Percentiles rank a stretch among this genome's conserved stretches.
Evolutionary conservation across 352 stramenopile genomes (phyloP).

Genomic region (Phytophthora tentaculata): DNA sequence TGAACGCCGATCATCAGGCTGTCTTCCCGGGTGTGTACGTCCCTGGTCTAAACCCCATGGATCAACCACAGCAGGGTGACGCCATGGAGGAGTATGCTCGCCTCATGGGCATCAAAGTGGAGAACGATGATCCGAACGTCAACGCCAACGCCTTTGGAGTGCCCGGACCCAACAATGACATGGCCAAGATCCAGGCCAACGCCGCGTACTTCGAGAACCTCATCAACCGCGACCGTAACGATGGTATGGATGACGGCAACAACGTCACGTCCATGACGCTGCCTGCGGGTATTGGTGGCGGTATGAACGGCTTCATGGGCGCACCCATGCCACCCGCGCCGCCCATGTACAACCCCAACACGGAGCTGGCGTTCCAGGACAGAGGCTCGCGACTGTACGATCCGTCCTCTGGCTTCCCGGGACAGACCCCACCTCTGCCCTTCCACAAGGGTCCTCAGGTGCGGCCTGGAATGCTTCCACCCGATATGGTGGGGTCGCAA

Average conservation of each 20-base stretch:
- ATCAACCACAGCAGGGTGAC: conserved; percentile 48
- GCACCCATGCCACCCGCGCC: conserved; percentile 33
- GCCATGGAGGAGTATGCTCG: conserved; percentile 84
- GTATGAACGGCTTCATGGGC: conserved; percentile 60
- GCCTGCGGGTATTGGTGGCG: conserved; percentile 67
- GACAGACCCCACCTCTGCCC: conserved; percentile 42
- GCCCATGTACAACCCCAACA: conserved; percentile 58
- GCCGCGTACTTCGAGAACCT: conserved; percentile 85
- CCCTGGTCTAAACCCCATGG: conserved; percentile 48
- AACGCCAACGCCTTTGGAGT: conserved; percentile 54
- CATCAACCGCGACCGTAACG: conserved; percentile 61
- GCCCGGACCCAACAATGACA: conserved; percentile 39
- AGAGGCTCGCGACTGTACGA: conserved; percentile 75
- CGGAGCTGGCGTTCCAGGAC: conserved; percentile 70
- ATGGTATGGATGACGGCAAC: conserved; percentile 49
- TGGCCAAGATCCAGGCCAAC: conserved; percentile 80
- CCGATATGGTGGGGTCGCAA: conserved; percentile 69
- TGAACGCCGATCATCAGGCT: conserved; percentile 24
- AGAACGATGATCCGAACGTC: conserved; percentile 51
- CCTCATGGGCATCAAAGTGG: conserved; percentile 87
- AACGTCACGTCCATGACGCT: conserved; percentile 74
- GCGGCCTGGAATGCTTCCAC: conserved; percentile 28
- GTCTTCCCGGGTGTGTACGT: conserved; percentile 63
- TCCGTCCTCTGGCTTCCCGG: conserved; percentile 53
- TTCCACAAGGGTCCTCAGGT: conserved; percentile 56